These are phyloP conservation scores for Nakaseomyces uthaithaninus DNA, from an alignment of 1,139 yeast species.

Conservation along the genomic window DNA sequence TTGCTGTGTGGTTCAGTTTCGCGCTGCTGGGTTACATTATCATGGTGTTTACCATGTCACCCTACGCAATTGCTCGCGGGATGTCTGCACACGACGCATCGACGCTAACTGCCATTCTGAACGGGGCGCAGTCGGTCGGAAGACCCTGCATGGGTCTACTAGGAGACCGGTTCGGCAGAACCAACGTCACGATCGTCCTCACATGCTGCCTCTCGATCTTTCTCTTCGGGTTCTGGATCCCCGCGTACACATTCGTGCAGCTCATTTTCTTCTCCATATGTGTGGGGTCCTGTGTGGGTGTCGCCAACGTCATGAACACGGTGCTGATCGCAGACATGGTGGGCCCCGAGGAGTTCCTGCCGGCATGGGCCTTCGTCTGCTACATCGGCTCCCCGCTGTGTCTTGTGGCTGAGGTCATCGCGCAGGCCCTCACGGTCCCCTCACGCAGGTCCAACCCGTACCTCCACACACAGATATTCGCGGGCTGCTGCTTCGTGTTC, in stretches of 20 bases:
- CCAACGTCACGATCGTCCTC: conserved; percentile 39
- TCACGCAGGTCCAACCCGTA: conserved; percentile 38
- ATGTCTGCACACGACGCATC: conserved; percentile 49
- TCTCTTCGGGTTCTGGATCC: conserved; percentile 38
- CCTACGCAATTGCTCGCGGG: conserved; percentile 57
- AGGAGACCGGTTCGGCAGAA: conserved; percentile 53
- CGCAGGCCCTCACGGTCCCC: conserved; percentile 40
- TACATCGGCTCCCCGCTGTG: conserved; percentile 40
- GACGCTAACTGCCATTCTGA: conserved; percentile 50
- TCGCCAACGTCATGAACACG: conserved; percentile 54
- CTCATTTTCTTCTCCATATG: conserved; percentile 46
- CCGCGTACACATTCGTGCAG: conserved; percentile 44
- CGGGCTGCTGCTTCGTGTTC: conserved; percentile 42
- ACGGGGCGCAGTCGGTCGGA: conserved; percentile 58
- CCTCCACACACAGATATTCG: conserved; percentile 52
- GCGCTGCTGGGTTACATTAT: conserved; percentile 52
- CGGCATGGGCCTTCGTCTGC: conserved; percentile 55
- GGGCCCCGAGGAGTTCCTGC: conserved; percentile 41
- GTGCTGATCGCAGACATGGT: conserved; percentile 54
- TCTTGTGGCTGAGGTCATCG: conserved; percentile 46
- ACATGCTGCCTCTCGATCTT: conserved; percentile 26
- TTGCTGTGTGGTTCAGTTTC: conserved; percentile 50
- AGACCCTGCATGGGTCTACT: conserved; percentile 53
- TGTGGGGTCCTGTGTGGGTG: conserved; percentile 51
- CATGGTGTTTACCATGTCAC: conserved; percentile 51